Base-by-base conservation (phyloP, 345 rosid genomes). In the Rhodamnia argentea region DNA sequence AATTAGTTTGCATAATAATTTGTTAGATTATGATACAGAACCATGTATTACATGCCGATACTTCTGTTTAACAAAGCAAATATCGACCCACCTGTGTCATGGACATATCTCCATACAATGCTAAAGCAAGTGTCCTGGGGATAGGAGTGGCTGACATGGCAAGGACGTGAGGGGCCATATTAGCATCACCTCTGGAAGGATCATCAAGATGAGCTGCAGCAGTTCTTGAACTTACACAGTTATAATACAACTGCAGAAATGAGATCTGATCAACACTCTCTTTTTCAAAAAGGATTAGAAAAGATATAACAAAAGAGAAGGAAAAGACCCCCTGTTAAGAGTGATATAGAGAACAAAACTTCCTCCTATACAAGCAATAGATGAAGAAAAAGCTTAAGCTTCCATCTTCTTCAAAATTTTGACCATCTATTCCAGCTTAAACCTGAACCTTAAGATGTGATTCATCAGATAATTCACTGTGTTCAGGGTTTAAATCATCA, bases 81-180 rank as follows among this genome's bases (percentile, higher is more conserved):
- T 47, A 23, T 42, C 27, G 29, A 86, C 92, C n/a, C 91, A 95
- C 99, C 90, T 97, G 96, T 82, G 98, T 96, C 86, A 97, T 87
- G 83, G 98, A 95, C 88, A 95, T 90, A 89, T 97, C 99, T 52
- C 99, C 99, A 89, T 96, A 96, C 86, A 97, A 87, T 44, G 99
- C 99, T 86, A 97, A 82, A 85, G 99, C 99, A 86, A 97, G 98
- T 59, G 99, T 93, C 93, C 99, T 93, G 16, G 99, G 99, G 83
- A 96, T 95, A 87, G 98, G 98, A 86, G 99, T 97, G 87, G 99
- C 99, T 84, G 99, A 94, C 96, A 97, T 90, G 52, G 98, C 98
- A 85, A 97, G 98, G 89, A 97, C 92, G 90, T 97, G 99, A 44
- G 99, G 99, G 86, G 99, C 99, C 99, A 97, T 97, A 86, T 86